phyloP scores from a whole-genome alignment of 148 eudicot genomes.

The Heliosperma pusillum region DNA sequence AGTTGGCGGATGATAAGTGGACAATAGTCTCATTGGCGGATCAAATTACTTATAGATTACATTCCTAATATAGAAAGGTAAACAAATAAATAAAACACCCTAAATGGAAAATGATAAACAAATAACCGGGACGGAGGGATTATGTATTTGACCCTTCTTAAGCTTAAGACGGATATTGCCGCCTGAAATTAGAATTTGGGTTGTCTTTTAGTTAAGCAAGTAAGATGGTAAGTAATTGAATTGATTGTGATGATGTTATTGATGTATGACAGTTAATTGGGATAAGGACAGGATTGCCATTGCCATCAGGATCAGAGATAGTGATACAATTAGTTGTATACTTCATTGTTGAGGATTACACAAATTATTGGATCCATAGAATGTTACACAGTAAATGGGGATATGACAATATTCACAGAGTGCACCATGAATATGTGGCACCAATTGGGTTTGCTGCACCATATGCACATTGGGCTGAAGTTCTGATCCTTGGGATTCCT shows the following conservation, averaged over 20 bases:
- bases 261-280: slow-evolving; percentile 55
- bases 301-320: slow-evolving; percentile 75
- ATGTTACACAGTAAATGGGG: slow-evolving; percentile 80
- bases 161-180: too few species aligned
- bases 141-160: too few species aligned
- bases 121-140: too few species aligned
- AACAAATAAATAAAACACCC: too few species aligned
- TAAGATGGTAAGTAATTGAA: neutral
- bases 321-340: slow-evolving; percentile 59
- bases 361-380: slow-evolving; percentile 89
- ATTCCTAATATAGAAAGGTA: too few species aligned
- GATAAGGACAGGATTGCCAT: slow-evolving; percentile 71
- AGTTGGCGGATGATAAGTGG: too few species aligned
- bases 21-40: too few species aligned
- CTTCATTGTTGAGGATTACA: slow-evolving; percentile 75
- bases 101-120: too few species aligned
- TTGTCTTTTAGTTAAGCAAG: neutral
- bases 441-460: slow-evolving; percentile 85
- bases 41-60: too few species aligned
- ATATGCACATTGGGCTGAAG: slow-evolving; percentile 91
- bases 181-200: too few species aligned
- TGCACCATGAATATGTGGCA: slow-evolving; percentile 89
- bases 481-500: slow-evolving; percentile 82
- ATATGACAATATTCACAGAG: slow-evolving; percentile 82
- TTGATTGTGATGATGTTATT: slow-evolving; percentile 15